These are phyloP conservation scores for Coprinopsis sp. DNA, from an alignment of 768 basidiomycete species.

Conservation along the genomic window DNA sequence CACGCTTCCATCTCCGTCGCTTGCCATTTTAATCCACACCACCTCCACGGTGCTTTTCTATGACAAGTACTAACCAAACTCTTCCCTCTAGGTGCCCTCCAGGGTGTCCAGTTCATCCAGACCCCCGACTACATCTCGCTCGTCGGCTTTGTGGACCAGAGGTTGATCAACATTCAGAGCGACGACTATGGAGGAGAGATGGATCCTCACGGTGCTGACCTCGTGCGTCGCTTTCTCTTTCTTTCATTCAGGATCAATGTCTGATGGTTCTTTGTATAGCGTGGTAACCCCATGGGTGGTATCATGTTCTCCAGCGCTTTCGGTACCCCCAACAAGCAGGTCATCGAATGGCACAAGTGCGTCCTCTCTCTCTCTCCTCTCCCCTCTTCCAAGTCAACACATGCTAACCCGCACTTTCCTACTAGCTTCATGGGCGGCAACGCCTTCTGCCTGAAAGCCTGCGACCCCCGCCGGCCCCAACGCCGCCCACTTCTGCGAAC, in stretches of 20 bases:
- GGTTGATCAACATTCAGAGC: conserved; percentile 45
- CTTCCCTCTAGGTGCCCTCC: too few relatives aligned
- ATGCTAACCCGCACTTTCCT: background rate
- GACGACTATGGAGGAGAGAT: conserved; percentile 74
- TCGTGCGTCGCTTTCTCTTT: conserved; percentile 15
- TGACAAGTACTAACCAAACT: too few relatives aligned
- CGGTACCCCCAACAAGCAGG: conserved; percentile 45
- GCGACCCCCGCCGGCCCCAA: conserved; percentile 30
- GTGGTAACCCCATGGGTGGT: conserved; percentile 79
- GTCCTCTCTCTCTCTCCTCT: conserved; percentile 17
- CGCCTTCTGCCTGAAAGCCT: conserved; percentile 17
- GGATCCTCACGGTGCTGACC: conserved; percentile 71
- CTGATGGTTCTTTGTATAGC: conserved; percentile 33
- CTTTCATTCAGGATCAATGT: background rate
- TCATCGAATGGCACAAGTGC: conserved; percentile 67
- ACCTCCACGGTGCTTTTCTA: too few relatives aligned
- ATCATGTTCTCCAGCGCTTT: conserved; percentile 60
- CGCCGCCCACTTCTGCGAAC: conserved; percentile 55
- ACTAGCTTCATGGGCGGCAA: conserved; percentile 10
- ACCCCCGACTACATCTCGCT: conserved; percentile 55
- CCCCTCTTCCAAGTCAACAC: background rate
- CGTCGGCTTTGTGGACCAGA: conserved; percentile 40
- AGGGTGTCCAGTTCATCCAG: conserved; percentile 62
- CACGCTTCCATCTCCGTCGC: too few relatives aligned
- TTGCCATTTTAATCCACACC: too few relatives aligned